Evolutionary conservation across 129 eudicot genomes (phyloP).

Genomic region (Arctium minus): DNA sequence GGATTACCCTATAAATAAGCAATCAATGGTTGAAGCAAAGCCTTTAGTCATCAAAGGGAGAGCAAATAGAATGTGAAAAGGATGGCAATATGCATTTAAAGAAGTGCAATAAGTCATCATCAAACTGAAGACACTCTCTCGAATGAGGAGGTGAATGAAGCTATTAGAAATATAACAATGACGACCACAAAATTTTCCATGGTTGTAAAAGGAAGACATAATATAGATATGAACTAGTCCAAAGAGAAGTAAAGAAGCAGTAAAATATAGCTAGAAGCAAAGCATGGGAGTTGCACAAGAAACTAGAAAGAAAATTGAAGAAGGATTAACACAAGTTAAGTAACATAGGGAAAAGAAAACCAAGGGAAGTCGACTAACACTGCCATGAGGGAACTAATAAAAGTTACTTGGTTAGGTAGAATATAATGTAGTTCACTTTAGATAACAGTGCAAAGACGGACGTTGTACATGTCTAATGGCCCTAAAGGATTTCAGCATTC

Average conservation of each 20-base stretch:
- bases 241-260: not conserved
- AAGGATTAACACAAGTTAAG: not conserved
- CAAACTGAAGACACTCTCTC: not conserved
- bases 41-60: not conserved
- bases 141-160: constrained; percentile 4
- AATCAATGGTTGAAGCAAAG: not conserved
- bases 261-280: not conserved
- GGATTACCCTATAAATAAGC: not conserved
- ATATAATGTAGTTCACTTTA: not conserved
- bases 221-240: not conserved
- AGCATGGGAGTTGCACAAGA: not conserved
- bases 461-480: not conserved
- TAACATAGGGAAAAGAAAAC: not conserved
- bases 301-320: not conserved
- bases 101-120: not conserved
- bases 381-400: not conserved
- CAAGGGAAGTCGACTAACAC: not conserved
- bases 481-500: not conserved
- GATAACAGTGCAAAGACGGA: not conserved
- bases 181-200: not conserved
- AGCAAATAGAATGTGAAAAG: not conserved
- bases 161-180: not conserved
- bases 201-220: not conserved
- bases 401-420: not conserved
- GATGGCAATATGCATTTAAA: not conserved